Evolutionary conservation across 2,329 filamentous ascomycete species (phyloP), one percentile per base, ranked within the genome.

Genomic region (Harringtonia aguacate): DNA sequence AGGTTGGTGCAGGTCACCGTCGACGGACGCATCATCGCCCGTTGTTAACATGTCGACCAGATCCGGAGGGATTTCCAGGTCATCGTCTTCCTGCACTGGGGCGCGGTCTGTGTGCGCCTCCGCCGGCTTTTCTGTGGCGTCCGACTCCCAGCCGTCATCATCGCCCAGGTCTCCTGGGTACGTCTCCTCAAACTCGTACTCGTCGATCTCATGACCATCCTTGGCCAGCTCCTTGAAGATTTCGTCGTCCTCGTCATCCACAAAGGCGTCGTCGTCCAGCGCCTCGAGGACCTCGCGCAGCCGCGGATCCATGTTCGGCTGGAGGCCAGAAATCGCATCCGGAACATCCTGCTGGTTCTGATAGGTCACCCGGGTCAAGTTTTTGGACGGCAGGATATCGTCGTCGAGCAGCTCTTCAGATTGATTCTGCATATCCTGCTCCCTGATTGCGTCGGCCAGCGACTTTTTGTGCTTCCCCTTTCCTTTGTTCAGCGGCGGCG

Each of bases 221-320:
- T 67, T 64, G 27, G 70, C 60, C 15, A 69, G 56, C 44, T 61
- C 61, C 45, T 68, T 77, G 61, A 98, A 97, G 41, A 97, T 66
- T 44, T 92, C 85, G 21, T 92, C 86, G 46, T 90, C 85, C n/a
- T 92, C 86, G 30, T 85, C 74, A 39, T 85, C 90, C 2, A 98
- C 89, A 58, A 87, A 98, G 3, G 84, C 90, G 21, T 98, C 92
- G 56, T 98, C 92, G 39, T 98, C 92, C 27, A 98, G 67, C 12
- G 92, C 92, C 63, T 95, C 89, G 21, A 98, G 66, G 6, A 89
- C 88, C 61, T 98, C 92, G 37, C 92, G 77, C 53, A 98, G 61
- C 33, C 90, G 75, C 3, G 89, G 89, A 57, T 98, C 94, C 92
- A 98, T 97, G 58, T 97, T 89, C 8, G 94, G 92, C 63, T 98